Percentiles rank a stretch among this genome's conserved stretches.
These are phyloP conservation scores for Colletotrichum melonis DNA, from an alignment of 2,329 filamentous ascomycete genomes.

Conservation along the genomic window DNA sequence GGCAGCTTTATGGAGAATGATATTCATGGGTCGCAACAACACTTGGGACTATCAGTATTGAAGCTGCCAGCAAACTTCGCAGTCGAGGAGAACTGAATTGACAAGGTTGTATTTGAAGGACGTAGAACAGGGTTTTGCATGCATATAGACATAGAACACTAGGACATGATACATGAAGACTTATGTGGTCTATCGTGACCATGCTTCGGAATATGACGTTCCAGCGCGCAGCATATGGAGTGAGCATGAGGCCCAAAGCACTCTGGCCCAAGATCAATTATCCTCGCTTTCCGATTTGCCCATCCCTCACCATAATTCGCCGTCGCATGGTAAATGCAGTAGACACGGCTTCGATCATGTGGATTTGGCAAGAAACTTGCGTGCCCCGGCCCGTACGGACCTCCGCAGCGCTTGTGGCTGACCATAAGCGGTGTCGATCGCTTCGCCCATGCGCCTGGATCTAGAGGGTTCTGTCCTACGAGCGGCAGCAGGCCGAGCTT, in stretches of 20 bases:
- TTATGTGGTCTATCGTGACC: background rate
- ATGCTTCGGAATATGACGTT: slow-evolving; percentile 26
- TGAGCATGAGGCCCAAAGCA: slow-evolving; percentile 33
- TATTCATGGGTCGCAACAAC: slow-evolving; percentile 25
- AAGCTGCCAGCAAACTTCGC: slow-evolving; percentile 29
- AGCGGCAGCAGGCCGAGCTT: slow-evolving; percentile 64
- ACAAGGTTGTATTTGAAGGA: too few species aligned
- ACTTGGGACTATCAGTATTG: slow-evolving; percentile 12
- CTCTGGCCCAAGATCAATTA: slow-evolving; percentile 33
- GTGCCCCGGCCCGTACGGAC: slow-evolving; percentile 67
- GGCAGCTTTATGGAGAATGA: slow-evolving; percentile 27
- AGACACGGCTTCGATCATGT: slow-evolving; percentile 61
- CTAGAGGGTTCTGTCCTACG: slow-evolving; percentile 61
- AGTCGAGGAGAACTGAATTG: background rate
- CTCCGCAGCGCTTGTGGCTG: slow-evolving; percentile 55
- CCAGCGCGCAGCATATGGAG: slow-evolving; percentile 35
- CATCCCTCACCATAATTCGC: slow-evolving; percentile 45
- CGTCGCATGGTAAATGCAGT: slow-evolving; percentile 68
- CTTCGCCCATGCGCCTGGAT: slow-evolving; percentile 61
- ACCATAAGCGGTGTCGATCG: slow-evolving; percentile 59
- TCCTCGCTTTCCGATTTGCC: slow-evolving; percentile 38
- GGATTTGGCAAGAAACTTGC: slow-evolving; percentile 70
- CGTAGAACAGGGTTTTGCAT: background rate
- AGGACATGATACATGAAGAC: slow-evolving; percentile 25
- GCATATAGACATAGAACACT: background rate